These are phyloP conservation scores for Theobroma grandiflorum DNA, from an alignment of 441 rosid species.

Conservation along the genomic window DNA sequence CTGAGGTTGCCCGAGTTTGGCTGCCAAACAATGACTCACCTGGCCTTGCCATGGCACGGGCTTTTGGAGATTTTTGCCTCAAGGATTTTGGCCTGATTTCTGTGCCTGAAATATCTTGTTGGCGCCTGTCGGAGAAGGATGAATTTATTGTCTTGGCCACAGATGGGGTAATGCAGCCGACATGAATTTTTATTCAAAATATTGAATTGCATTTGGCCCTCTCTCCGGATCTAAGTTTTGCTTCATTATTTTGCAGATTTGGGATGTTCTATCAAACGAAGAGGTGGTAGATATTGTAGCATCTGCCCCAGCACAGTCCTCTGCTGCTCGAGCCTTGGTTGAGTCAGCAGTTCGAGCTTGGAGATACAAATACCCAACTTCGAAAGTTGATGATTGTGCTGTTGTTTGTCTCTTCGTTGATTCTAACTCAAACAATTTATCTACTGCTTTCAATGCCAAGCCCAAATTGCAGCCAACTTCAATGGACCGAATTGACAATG, in stretches of 20 bases:
- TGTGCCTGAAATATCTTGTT: conserved; percentile 77
- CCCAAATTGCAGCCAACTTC: conserved; percentile 47
- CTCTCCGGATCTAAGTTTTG: conserved; percentile 2
- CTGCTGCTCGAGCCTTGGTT: conserved; percentile 83
- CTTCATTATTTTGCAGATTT: conserved; percentile 54
- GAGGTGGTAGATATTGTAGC: conserved; percentile 91
- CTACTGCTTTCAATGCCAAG: conserved; percentile 57
- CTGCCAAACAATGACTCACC: conserved; percentile 93
- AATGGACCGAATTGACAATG: conserved; percentile 35
- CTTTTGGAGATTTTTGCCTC: conserved; percentile 98
- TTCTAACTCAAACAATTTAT: conserved; percentile 45
- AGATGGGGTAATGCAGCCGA: conserved; percentile 73
- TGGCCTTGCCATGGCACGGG: conserved; percentile 99
- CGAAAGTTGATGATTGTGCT: conserved; percentile 95
- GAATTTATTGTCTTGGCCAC: conserved; percentile 91
- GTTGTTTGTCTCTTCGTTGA: conserved; percentile 90
- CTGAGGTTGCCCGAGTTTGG: conserved; percentile 92
- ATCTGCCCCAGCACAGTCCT: conserved; percentile 65
- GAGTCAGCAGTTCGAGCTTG: conserved; percentile 86
- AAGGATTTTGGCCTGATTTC: conserved; percentile 93
- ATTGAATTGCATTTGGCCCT: background rate
- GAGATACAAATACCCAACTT: conserved; percentile 89
- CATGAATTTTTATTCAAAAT: background rate
- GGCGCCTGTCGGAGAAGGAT: conserved; percentile 70
- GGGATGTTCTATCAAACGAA: conserved; percentile 93